Conservation (phyloP, 2,329 filamentous ascomycete genomes). For the Colletotrichum endophyticum region DNA sequence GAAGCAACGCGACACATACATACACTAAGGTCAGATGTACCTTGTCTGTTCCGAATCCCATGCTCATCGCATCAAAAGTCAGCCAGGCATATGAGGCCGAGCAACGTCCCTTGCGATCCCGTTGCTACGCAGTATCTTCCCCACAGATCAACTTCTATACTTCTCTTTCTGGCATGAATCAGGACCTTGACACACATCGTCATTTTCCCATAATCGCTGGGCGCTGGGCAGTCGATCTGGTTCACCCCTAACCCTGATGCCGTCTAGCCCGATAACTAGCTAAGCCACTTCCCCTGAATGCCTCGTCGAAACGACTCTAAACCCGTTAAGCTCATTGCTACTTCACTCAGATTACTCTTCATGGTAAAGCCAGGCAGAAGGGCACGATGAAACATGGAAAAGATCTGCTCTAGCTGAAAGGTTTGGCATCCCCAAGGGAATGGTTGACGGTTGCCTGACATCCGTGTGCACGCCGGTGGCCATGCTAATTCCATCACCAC, state of each 20-base stretch:
- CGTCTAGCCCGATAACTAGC: background rate
- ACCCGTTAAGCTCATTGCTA: background rate
- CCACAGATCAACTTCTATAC: background rate
- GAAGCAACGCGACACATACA: background rate
- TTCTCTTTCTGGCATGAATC: background rate
- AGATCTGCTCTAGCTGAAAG: background rate
- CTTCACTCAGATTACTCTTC: background rate
- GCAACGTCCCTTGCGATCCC: background rate
- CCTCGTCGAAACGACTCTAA: background rate
- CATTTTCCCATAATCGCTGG: background rate
- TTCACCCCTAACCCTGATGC: background rate
- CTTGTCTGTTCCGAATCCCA: background rate
- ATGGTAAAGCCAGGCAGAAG: background rate
- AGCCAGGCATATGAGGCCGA: rapidly evolving
- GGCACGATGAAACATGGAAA: background rate
- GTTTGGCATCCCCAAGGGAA: background rate
- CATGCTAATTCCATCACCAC: background rate
- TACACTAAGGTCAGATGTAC: background rate
- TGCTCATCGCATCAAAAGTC: background rate
- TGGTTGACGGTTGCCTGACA: background rate
- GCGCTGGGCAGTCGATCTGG: background rate
- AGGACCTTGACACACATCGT: background rate
- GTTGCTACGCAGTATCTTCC: background rate
- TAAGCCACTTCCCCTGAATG: background rate
- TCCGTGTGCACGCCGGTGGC: background rate